Evolutionary conservation across 2,329 filamentous ascomycete species (phyloP), one percentile per base, ranked within the genome.

Genomic region (Penicillium sp.): DNA sequence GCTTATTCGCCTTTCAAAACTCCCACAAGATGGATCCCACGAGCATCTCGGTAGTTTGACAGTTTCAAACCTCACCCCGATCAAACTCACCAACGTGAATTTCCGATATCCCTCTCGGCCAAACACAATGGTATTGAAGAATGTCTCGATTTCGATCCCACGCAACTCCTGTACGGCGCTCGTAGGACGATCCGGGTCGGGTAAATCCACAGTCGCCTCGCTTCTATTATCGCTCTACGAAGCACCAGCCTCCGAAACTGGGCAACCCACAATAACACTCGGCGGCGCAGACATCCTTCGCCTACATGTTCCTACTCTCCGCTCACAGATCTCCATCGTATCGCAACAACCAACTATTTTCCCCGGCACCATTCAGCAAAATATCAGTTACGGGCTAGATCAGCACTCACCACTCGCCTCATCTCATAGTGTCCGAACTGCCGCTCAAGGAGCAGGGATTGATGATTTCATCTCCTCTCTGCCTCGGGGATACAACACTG

Each of bases 151-250:
- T 7, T 72, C 69, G 0, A 79, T 96, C 45, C 64, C 74, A 1
- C 67, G 77, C 0, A 82, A 83, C 21, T 81, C 78, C 4, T 86
- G 81, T 57, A 83, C 83, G 0, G 88, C 87, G 2, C 81, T 97
- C 19, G 88, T 94, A 2, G 90, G 91, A 1, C 72, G 79, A 1
- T 95, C 89, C 0, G 91, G 93, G 0, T 87, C 85, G n/a, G 91
- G 93, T 1, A 97, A 98, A 70, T 90, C 85, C 13, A 96, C 91
- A 0, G 76, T 96, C 32, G 77, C 85, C 0, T 80, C 85, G 0
- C 71, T 97, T 0, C 73, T 97, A 0, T 71, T 94, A 4, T 81
- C 84, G 1, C 74, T 96, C 0, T 88, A 93, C 61, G 67, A 73
- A 46, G 57, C 67, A 2, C 59, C 61, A 3, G 46, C 59, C 1